These are phyloP conservation scores for Capronia coronata DNA, from an alignment of 2,329 filamentous ascomycete genomes.

Conservation along the genomic window DNA sequence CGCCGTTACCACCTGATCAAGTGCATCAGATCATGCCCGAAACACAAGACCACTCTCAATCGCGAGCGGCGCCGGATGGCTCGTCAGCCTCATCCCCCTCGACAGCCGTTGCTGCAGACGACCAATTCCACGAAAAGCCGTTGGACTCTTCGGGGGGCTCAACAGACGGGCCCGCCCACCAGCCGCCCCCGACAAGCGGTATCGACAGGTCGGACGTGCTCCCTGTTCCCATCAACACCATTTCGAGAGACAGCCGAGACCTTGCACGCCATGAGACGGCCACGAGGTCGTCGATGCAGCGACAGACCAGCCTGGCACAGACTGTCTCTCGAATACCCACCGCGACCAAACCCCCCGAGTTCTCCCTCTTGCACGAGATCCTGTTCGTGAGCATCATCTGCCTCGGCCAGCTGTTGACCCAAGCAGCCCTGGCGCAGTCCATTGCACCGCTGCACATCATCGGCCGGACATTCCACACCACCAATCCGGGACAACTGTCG, in stretches of 20 bases:
- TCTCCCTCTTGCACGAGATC: conserved; percentile 19
- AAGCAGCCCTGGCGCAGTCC: conserved; percentile 33
- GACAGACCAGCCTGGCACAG: not conserved
- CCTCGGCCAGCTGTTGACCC: conserved; percentile 39
- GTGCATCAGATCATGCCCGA: too few relatives aligned
- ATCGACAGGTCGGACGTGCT: not conserved
- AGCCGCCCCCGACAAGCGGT: not conserved
- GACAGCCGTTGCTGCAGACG: not conserved
- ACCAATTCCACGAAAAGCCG: not conserved
- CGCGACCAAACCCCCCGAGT: conserved; percentile 9
- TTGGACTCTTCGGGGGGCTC: not conserved
- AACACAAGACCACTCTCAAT: not conserved
- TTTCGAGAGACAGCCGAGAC: not conserved
- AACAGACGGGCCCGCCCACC: not conserved
- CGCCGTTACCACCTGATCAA: too few relatives aligned
- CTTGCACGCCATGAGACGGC: conserved; percentile 4
- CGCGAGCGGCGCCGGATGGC: not conserved
- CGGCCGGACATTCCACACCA: conserved; percentile 37
- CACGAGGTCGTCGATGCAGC: not conserved
- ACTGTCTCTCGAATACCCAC: conserved; percentile 9
- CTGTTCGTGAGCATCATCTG: conserved; percentile 42
- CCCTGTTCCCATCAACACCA: not conserved
- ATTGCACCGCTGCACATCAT: conserved; percentile 43
- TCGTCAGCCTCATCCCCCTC: not conserved
- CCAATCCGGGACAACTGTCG: conserved; percentile 37